Conservation (phyloP, 164 flowering plant species). For the Vitis vinifera region ASM3070453v1 NC_081808.1:18523001-18523500, state of each 20-base stretch:
- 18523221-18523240: neutral
- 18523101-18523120: slow-evolving; percentile 48
- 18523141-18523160: slow-evolving; percentile 71
- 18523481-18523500: neutral
- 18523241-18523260: no score
- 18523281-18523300: slow-evolving; percentile 27
- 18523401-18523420: slow-evolving; percentile 24
- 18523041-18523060: slow-evolving; percentile 40
- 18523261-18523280: neutral
- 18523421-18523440: neutral
- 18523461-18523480: neutral
- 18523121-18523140: slow-evolving; percentile 64
- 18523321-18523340: slow-evolving; percentile 32
- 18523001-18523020: neutral
- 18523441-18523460: neutral
- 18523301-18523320: slow-evolving; percentile 38
- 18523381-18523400: slow-evolving; percentile 33
- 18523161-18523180: slow-evolving; percentile 40
- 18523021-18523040: neutral
- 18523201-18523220: neutral
- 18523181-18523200: neutral
- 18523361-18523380: slow-evolving; percentile 16
- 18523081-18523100: slow-evolving; percentile 48
- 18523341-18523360: slow-evolving; percentile 38
- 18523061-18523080: slow-evolving; percentile 43